Evolutionary conservation across 352 stramenopile species (phyloP), one percentile per base, ranked within the genome.

Genomic region (Phytophthora multivora): DNA sequence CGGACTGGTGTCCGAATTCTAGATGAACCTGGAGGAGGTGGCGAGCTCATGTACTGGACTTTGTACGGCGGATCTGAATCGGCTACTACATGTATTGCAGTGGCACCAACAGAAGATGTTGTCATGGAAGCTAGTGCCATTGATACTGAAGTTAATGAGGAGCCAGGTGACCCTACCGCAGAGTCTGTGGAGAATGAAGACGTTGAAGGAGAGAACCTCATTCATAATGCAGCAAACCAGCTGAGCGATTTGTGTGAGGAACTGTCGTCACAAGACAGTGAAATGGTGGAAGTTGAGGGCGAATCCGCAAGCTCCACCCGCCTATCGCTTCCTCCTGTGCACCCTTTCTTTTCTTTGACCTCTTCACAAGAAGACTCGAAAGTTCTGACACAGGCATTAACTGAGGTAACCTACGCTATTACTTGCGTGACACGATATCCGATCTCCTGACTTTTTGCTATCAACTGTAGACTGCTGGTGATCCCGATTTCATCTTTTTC

Each of bases 401-500:
- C 40, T 41, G 33, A 63, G 58, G 70, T 78, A 46, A 43, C 12
- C 11, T 55, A 18, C 15, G 43, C 26, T 58, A 4, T 23, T 33
- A 33, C 9, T 33, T 33, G 10, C 28, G 4, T 33, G 28, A 9
- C 28, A 33, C 13, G 28, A 9, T 13, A 4, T 33, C 9, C 28
- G 28, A 33, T 33, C 9, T 33, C 12, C 28, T 31, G 7, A 11
- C 13, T 33, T 8, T 33, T 13, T 13, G 11, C 4, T 33, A 4
- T 33, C 21, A 31, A 3, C 1, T 60, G 10, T 45, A 79, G 62
- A 77, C 46, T 57, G 26, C 28, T 55, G 39, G 21, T 25, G 31
- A 62, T 11, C 18, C 47, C 18, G 36, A 60, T 26, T 65, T 82
- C 28, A 77, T 49, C 11, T 74, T 80, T 10, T 90, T 91, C 51